Evolutionary conservation across 345 rosid genomes (phyloP).

Genomic region (Dipteronia sinensis): DNA sequence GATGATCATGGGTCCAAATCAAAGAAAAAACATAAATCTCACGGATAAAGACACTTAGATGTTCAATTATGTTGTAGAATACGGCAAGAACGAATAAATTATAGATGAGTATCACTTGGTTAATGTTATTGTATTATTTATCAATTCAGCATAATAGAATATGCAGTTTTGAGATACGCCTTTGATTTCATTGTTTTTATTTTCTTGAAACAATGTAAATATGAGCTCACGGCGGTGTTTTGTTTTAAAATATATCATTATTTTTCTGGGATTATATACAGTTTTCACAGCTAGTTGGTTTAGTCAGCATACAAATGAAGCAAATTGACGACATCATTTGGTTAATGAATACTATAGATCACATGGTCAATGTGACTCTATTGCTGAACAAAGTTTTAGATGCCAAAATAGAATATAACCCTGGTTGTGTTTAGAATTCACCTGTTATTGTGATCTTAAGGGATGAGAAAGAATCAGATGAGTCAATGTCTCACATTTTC

Average conservation of each 20-base stretch:
- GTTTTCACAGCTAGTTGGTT: too few relatives aligned
- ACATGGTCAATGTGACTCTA: neutral
- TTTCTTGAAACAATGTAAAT: neutral
- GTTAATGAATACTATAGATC: neutral
- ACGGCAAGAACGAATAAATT: neutral
- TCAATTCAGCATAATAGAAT: neutral
- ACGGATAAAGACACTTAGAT: neutral
- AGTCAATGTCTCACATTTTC: too few relatives aligned
- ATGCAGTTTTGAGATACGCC: slow-evolving; percentile 13
- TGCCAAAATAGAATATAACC: too few relatives aligned
- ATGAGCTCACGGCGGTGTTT: neutral
- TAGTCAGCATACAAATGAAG: too few relatives aligned
- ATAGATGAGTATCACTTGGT: neutral
- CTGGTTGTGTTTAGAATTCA: too few relatives aligned
- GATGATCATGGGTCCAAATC: slow-evolving; percentile 47
- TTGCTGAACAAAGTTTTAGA: too few relatives aligned
- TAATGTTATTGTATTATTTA: neutral
- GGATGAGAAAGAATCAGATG: too few relatives aligned
- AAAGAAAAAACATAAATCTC: slow-evolving; percentile 58
- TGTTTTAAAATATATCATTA: neutral
- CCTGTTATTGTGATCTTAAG: too few relatives aligned
- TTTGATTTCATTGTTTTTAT: neutral
- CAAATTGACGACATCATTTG: too few relatives aligned
- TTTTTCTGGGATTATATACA: neutral
- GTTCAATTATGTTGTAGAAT: neutral